Evolutionary conservation across 2,329 filamentous ascomycete species (phyloP).

Genomic region (Nakataea oryzae): DNA sequence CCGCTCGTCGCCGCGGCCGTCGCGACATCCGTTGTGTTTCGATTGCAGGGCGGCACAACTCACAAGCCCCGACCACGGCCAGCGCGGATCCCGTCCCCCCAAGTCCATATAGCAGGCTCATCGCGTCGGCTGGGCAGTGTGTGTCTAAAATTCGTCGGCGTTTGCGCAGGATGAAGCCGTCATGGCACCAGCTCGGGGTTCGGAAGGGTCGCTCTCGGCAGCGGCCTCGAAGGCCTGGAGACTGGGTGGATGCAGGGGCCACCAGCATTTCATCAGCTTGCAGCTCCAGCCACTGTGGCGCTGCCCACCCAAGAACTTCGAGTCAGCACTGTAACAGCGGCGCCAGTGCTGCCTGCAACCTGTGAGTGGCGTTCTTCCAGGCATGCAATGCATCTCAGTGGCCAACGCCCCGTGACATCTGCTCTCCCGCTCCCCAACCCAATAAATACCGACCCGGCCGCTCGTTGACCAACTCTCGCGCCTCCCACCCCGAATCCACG

Average conservation of each 20-base stretch:
- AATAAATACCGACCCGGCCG: conserved; percentile 1
- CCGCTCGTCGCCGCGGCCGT: conserved; percentile 12
- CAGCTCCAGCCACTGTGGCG: background rate
- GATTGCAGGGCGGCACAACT: conserved; percentile 21
- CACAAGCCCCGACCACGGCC: conserved; percentile 69
- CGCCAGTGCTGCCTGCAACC: background rate
- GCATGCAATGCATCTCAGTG: background rate
- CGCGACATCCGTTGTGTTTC: background rate
- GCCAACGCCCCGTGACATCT: background rate
- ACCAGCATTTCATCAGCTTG: background rate
- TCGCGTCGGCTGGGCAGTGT: conserved; percentile 20
- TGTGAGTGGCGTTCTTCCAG: background rate
- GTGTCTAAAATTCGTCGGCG: background rate
- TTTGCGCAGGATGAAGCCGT: conserved; percentile 1
- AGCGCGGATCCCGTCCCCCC: conserved; percentile 60
- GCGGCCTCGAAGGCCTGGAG: background rate
- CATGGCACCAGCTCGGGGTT: conserved; percentile 3
- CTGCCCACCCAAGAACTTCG: background rate
- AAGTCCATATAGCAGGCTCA: conserved; percentile 65
- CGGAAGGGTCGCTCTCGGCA: background rate
- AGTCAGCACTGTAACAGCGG: no score
- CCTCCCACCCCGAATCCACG: background rate
- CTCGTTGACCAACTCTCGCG: background rate
- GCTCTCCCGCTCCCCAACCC: background rate
- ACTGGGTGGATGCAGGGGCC: background rate